These are phyloP conservation scores for Metschnikowia lochheadii DNA, from an alignment of 805 yeast species.

Conservation along the genomic window DNA sequence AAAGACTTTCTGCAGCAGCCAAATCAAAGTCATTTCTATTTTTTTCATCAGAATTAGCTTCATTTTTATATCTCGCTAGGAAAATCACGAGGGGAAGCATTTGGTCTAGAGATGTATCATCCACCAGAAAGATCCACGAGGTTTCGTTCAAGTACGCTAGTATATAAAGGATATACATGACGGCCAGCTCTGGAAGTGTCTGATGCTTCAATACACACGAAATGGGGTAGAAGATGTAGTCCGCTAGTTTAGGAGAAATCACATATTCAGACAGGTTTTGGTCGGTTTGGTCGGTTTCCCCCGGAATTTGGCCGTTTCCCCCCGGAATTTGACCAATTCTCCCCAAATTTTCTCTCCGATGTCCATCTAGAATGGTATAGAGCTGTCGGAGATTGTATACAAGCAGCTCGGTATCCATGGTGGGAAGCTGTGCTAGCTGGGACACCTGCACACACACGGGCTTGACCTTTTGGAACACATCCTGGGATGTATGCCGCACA, in stretches of 20 bases:
- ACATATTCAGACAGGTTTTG: conserved; percentile 14
- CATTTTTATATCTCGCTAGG: conserved; percentile 14
- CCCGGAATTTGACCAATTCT: too few species aligned
- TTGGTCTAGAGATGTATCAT: conserved; percentile 29
- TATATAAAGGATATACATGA: conserved; percentile 24
- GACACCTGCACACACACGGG: conserved; percentile 31
- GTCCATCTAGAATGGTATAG: conserved; percentile 13
- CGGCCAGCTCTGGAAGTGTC: conserved; percentile 18
- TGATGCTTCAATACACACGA: conserved; percentile 30
- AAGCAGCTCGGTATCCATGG: conserved; percentile 9
- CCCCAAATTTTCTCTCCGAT: conserved; percentile 4
- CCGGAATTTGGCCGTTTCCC: too few species aligned
- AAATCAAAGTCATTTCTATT: conserved; percentile 8
- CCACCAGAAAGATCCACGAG: conserved; percentile 28
- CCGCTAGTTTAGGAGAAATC: conserved; percentile 33
- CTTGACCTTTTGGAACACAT: conserved; percentile 26
- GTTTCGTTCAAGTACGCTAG: conserved; percentile 25
- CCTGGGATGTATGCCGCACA: conserved; percentile 21
- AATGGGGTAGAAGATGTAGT: conserved; percentile 40
- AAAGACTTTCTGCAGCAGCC: conserved; percentile 18
- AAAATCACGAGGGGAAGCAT: conserved; percentile 30
- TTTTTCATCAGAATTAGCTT: neutral
- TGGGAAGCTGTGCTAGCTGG: conserved; percentile 17
- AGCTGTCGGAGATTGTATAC: conserved; percentile 10
- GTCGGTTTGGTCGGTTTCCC: too few species aligned